A percentile compares a stretch with the other conserved stretches of the same genome.
Evolutionary conservation across 345 rosid species (phyloP).

Genomic region (Eutrema yunnanense): DNA sequence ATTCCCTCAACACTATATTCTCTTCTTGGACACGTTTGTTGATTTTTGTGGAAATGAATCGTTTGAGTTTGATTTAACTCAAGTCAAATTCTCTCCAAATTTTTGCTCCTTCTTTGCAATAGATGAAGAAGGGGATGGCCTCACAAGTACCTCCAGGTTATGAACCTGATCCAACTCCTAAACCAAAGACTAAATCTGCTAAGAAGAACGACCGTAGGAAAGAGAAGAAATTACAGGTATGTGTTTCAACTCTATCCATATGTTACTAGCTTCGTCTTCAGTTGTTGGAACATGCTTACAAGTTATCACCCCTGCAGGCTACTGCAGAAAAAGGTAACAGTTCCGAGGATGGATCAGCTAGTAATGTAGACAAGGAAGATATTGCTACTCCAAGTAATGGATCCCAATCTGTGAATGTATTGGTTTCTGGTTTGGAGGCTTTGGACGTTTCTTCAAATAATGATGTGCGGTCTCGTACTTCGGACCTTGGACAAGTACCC

Average conservation of each 20-base stretch:
- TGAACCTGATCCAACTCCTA: conserved; percentile 51
- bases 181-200: conserved; percentile 76
- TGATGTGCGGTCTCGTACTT: conserved; percentile 27
- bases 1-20: background rate
- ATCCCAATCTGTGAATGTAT: conserved; percentile 40
- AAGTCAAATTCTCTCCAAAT: background rate
- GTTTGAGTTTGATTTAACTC: background rate
- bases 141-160: conserved; percentile 80
- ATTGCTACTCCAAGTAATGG: conserved; percentile 25
- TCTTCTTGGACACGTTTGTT: background rate
- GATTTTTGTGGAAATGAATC: background rate
- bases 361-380: conserved; percentile 36
- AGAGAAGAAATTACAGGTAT: conserved; percentile 84
- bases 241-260: background rate
- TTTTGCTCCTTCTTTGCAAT: conserved; percentile 12
- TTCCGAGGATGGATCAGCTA: conserved; percentile 38
- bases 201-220: conserved; percentile 86
- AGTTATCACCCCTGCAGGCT: conserved; percentile 40
- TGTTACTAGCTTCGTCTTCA: background rate
- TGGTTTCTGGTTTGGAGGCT: conserved; percentile 65
- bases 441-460: conserved; percentile 53
- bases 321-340: conserved; percentile 59
- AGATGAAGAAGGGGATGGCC: conserved; percentile 79
- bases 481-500: conserved; percentile 33
- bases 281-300: background rate